Conservation (phyloP, 805 yeast species). For the Candida fluviatilis region DNA sequence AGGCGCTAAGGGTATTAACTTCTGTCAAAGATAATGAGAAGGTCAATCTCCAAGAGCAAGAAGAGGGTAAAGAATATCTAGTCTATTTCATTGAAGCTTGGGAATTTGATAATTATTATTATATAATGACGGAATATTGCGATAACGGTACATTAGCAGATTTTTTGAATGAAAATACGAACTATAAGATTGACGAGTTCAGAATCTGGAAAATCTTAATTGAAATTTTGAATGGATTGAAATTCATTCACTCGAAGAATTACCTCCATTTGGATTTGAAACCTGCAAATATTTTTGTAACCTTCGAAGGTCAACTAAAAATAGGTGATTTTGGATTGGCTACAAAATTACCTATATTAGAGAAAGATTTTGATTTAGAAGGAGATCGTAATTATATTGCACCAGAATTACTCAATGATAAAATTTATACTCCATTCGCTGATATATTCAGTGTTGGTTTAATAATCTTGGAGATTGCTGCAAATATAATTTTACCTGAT, state of each 20-base stretch:
- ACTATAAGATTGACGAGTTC: constrained; percentile 87
- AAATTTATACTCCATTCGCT: constrained; percentile 84
- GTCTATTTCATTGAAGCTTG: constrained; percentile 79
- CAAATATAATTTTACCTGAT: constrained; percentile 91
- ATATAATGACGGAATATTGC: constrained; percentile 92
- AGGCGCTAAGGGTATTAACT: constrained; percentile 48
- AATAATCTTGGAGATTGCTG: constrained; percentile 92
- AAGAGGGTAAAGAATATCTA: constrained; percentile 72
- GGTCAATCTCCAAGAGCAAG: constrained; percentile 32
- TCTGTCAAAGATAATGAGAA: constrained; percentile 34
- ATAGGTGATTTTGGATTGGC: constrained; percentile 98
- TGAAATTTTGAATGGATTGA: constrained; percentile 75
- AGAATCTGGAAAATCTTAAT: constrained; percentile 94
- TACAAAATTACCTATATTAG: constrained; percentile 65
- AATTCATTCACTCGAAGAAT: constrained; percentile 69
- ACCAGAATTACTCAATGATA: constrained; percentile 84
- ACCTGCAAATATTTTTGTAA: constrained; percentile 91
- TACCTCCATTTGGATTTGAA: constrained; percentile 87
- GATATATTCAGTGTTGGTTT: constrained; percentile 94
- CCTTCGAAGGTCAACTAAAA: constrained; percentile 91
- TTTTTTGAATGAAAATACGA: constrained; percentile 70
- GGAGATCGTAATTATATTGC: constrained; percentile 98
- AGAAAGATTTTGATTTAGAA: constrained; percentile 77
- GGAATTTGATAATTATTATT: constrained; percentile 72
- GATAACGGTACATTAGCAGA: constrained; percentile 88